Evolutionary conservation across 1,284 basidiomycete genomes (phyloP), one percentile per base, ranked within the genome.

Genomic region (Cystobasidiaceae sp.): DNA sequence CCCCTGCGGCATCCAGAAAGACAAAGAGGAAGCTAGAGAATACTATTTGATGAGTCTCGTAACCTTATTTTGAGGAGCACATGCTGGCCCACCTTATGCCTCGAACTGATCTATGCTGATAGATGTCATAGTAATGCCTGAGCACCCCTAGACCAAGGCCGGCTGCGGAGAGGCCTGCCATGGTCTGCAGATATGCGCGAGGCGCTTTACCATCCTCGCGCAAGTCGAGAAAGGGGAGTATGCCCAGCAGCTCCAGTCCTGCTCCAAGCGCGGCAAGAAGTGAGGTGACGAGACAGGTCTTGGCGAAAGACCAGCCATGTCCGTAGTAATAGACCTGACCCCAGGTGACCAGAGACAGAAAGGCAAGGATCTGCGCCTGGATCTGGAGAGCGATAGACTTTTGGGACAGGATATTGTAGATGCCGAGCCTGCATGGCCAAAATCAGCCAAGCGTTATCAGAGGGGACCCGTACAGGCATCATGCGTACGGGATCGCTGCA

Each of bases 41-140:
- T n/a, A n/a, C n/a, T n/a, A n/a, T n/a, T n/a, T n/a, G n/a, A n/a
- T n/a, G n/a, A n/a, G n/a, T n/a, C n/a, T n/a, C n/a, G n/a, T n/a
- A n/a, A n/a, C n/a, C n/a, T n/a, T n/a, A n/a, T n/a, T n/a, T n/a
- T n/a, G n/a, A n/a, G n/a, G n/a, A n/a, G n/a, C n/a, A n/a, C n/a
- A n/a, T n/a, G n/a, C n/a, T n/a, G n/a, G n/a, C n/a, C n/a, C n/a
- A n/a, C n/a, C n/a, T 49, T 39, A 71, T 71, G 11, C 70, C 70
- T 15, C 70, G 45, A 2, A 71, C 70, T 4, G 70, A 66, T 6
- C 46, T n/a, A 33, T 71, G 60, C 17, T 27, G 32, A 39, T 60
- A 69, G 32, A 71, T 71, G 37, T 71, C 70, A 30, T 51, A 58
- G 44, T 71, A 71, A 46, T 71, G 70, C 28, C 70, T 41, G 11